Evolutionary conservation across 2,329 filamentous ascomycete genomes (phyloP).

Genomic region (Microdochium trichocladiopsis): DNA sequence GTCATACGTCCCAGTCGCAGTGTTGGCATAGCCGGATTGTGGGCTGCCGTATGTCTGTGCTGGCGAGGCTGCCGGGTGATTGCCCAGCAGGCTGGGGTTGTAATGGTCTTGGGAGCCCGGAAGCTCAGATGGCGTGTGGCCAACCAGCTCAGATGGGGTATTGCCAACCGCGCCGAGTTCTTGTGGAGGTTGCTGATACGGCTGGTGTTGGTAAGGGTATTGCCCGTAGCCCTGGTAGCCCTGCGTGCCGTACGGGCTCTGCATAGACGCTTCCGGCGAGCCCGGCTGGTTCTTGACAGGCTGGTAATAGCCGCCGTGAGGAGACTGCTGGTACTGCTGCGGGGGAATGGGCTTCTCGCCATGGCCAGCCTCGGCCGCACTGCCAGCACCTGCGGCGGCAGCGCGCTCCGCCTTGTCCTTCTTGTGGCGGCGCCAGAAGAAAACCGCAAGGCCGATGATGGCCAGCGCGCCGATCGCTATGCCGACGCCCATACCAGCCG

Average conservation of each 20-base stretch:
- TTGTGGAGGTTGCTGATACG: neutral
- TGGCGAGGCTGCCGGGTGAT: neutral
- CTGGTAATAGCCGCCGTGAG: slow-evolving; percentile 1
- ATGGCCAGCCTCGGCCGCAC: neutral
- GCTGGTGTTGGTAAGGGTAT: neutral
- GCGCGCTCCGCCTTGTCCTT: neutral
- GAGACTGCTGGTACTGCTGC: neutral
- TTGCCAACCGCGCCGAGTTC: neutral
- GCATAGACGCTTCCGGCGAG: neutral
- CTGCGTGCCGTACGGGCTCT: neutral
- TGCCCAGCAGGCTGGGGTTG: neutral
- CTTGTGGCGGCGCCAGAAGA: slow-evolving; percentile 18
- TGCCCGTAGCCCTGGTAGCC: neutral
- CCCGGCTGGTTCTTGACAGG: neutral
- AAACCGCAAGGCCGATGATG: slow-evolving; percentile 13
- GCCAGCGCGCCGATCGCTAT: slow-evolving; percentile 15
- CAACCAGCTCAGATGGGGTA: neutral
- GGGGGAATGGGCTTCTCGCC: neutral
- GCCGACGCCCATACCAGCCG: slow-evolving; percentile 26
- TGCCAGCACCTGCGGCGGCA: slow-evolving; percentile 1
- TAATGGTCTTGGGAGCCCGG: neutral
- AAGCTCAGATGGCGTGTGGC: neutral
- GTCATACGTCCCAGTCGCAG: neutral
- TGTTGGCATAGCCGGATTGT: neutral
- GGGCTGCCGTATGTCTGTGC: neutral